phyloP scores from a whole-genome alignment of 2,329 filamentous ascomycete genomes.

The Penicillium sp. region DNA sequence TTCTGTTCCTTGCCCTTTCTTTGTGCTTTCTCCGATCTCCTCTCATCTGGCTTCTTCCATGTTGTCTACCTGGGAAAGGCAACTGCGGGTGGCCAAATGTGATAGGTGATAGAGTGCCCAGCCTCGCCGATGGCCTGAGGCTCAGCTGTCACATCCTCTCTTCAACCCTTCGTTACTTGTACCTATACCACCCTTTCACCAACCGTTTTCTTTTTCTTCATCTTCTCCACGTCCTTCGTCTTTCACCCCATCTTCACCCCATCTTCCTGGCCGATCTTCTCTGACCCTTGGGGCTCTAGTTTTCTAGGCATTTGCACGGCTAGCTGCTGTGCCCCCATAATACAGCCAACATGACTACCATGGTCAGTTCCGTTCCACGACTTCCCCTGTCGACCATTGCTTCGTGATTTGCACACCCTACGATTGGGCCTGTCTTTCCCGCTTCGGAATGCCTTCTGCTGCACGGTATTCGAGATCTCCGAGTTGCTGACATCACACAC shows the following conservation, averaged over 20 bases:
- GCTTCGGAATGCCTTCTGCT: not conserved
- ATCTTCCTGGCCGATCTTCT: not conserved
- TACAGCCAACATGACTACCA: constrained; percentile 39
- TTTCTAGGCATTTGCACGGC: constrained; percentile 28
- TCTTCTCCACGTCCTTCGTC: not conserved
- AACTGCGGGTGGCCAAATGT: constrained; percentile 16
- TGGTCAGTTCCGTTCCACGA: constrained; percentile 31
- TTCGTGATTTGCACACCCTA: not conserved
- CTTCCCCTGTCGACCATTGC: not conserved
- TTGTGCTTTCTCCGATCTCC: not conserved
- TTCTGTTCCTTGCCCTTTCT: not conserved
- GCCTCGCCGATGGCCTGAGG: constrained; percentile 22
- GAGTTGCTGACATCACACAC: constrained; percentile 23
- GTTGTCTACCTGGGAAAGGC: not conserved
- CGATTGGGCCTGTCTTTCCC: not conserved
- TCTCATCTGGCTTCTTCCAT: not conserved
- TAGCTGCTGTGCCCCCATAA: constrained; percentile 30
- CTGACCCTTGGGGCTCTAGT: constrained; percentile 16
- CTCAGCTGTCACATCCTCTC: constrained; percentile 18
- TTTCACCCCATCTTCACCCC: not conserved
- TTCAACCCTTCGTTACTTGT: constrained; percentile 7
- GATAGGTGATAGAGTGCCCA: constrained; percentile 7
- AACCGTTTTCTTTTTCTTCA: constrained; percentile 4
- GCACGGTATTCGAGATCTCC: not conserved
- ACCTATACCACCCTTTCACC: constrained; percentile 10